Percentiles rank a stretch among this genome's conserved stretches.
Conservation (phyloP, 2,329 filamentous ascomycete species). For the Dothideomycetidae sp. region DNA sequence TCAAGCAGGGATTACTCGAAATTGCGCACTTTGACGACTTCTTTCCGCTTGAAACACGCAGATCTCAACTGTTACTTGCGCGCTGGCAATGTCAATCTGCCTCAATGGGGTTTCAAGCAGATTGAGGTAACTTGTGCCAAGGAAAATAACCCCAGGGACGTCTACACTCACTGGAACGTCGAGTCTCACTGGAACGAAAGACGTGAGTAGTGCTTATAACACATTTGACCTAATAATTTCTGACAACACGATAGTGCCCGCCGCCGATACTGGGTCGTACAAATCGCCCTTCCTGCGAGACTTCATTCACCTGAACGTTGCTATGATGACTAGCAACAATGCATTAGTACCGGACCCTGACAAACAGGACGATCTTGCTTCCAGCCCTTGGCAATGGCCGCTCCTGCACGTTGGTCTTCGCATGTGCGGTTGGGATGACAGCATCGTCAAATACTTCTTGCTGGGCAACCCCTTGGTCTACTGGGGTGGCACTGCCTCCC, state of each 20-base stretch:
- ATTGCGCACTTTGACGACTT: slow-evolving; percentile 81
- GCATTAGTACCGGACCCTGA: slow-evolving; percentile 93
- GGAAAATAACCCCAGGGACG: slow-evolving; percentile 78
- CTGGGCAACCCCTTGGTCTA: slow-evolving; percentile 94
- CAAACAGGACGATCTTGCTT: slow-evolving; percentile 96
- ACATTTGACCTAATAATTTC: background rate
- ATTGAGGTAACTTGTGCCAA: slow-evolving; percentile 95
- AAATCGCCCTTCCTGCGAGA: slow-evolving; percentile 96
- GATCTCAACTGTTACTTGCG: slow-evolving; percentile 83
- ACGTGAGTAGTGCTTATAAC: slow-evolving; percentile 43
- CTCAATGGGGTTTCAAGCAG: slow-evolving; percentile 99
- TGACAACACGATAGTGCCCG: slow-evolving; percentile 47
- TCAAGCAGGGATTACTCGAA: slow-evolving; percentile 72
- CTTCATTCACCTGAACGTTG: slow-evolving; percentile 94
- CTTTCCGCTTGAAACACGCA: slow-evolving; percentile 75
- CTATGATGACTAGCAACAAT: slow-evolving; percentile 99
- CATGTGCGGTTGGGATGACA: slow-evolving; percentile 97
- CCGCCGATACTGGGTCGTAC: slow-evolving; percentile 78
- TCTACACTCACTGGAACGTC: slow-evolving; percentile 98
- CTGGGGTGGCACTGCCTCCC: slow-evolving; percentile 75
- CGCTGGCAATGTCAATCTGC: slow-evolving; percentile 88
- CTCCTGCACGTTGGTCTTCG: slow-evolving; percentile 87
- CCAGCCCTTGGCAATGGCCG: slow-evolving; percentile 97
- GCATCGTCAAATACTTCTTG: slow-evolving; percentile 93
- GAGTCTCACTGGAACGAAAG: slow-evolving; percentile 90